Evolutionary conservation across 139 green algal genomes (phyloP).

Genomic region (Micractinium sp.): DNA sequence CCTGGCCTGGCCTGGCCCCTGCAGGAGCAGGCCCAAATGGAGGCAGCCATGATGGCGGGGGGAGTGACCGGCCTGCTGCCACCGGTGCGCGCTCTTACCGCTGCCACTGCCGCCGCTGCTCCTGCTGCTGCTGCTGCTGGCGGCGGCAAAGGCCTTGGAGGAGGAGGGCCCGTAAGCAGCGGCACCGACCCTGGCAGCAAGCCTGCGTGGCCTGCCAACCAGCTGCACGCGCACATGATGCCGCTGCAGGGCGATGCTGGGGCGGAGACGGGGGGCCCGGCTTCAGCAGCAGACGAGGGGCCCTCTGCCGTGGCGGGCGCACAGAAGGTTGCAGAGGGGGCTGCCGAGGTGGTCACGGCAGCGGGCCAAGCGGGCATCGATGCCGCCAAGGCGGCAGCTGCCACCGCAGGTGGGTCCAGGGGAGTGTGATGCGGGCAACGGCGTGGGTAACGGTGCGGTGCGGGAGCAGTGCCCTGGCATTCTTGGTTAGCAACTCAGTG

Average conservation of each 20-base stretch:
- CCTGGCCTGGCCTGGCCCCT: not conserved
- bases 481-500: too few species aligned
- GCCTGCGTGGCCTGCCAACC: not conserved
- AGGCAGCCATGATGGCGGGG: not conserved
- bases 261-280: not conserved
- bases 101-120: not conserved
- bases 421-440: not conserved
- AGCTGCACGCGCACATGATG: too few species aligned
- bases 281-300: not conserved
- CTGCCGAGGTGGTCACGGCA: not conserved
- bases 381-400: not conserved
- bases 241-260: not conserved
- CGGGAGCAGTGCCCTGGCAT: too few species aligned
- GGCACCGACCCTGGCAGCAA: not conserved
- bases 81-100: not conserved
- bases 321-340: conserved; percentile 3
- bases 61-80: not conserved
- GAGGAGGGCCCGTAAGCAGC: too few species aligned
- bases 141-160: not conserved
- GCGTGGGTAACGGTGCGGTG: not conserved
- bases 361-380: not conserved
- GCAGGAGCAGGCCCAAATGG: conserved; percentile 18
- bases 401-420: not conserved
- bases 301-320: not conserved
- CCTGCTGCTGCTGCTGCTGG: not conserved